phyloP scores from a whole-genome alignment of 139 green algal genomes.

The Tetraselmis striata region DNA sequence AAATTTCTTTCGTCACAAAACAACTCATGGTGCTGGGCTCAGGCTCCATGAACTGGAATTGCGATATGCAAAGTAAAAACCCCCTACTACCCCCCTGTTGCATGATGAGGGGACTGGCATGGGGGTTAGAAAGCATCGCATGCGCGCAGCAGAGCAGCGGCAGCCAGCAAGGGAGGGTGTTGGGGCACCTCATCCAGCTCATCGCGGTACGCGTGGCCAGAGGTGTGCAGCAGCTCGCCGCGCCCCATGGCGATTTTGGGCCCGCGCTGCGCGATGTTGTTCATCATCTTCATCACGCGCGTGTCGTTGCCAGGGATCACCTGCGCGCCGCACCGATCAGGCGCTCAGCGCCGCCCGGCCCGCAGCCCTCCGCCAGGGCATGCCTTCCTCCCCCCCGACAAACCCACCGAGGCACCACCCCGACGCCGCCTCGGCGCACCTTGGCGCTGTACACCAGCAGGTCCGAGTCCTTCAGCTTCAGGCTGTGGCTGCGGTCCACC shows the following conservation, averaged over 20 bases:
- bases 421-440: slow-evolving; percentile 12
- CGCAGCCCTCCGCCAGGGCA: no score
- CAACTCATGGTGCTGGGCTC: no score
- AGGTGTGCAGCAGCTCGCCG: slow-evolving; percentile 77
- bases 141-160: no score
- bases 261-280: slow-evolving; percentile 72
- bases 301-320: slow-evolving; percentile 51
- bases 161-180: slow-evolving; percentile 49
- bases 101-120: no score
- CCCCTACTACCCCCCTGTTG: no score
- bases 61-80: no score
- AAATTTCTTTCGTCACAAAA: no score
- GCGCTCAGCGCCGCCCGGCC: slow-evolving; percentile 7
- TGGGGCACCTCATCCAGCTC: slow-evolving; percentile 45
- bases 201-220: slow-evolving; percentile 74
- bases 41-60: no score
- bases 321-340: slow-evolving; percentile 18
- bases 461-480: slow-evolving; percentile 80
- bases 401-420: no score
- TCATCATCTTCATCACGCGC: slow-evolving; percentile 92
- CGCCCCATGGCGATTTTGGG: slow-evolving; percentile 66
- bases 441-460: slow-evolving; percentile 91
- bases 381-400: no score
- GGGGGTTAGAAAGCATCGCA: no score
- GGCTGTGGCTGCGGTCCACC: slow-evolving; percentile 42